A percentile compares a stretch with the other conserved stretches of the same genome.
Conservation (phyloP, 2,329 filamentous ascomycete genomes). For the Purpureocillium takamizusanense region DNA sequence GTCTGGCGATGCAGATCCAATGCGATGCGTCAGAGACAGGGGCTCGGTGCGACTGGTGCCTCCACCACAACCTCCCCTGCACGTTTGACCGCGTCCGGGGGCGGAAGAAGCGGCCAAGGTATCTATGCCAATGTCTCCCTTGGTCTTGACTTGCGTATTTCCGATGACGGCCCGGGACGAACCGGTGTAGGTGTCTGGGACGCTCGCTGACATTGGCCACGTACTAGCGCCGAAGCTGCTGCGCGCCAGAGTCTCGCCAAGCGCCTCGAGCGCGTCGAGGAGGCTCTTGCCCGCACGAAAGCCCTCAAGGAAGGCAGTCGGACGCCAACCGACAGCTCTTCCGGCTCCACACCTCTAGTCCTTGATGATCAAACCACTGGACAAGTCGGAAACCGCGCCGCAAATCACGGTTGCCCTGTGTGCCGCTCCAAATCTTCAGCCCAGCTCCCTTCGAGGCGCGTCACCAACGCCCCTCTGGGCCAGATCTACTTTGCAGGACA, state of each 20-base stretch:
- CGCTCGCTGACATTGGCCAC: no score
- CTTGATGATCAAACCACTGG: no score
- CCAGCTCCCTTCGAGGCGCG: not conserved
- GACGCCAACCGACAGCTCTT: slow-evolving; percentile 3
- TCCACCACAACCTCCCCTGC: slow-evolving; percentile 35
- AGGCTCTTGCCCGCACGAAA: slow-evolving; percentile 17
- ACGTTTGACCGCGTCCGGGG: slow-evolving; percentile 24
- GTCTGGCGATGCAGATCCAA: slow-evolving; percentile 30
- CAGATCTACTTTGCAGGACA: slow-evolving; percentile 38
- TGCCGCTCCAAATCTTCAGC: slow-evolving; percentile 1
- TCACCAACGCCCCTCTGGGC: slow-evolving; percentile 11
- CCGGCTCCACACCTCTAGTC: slow-evolving; percentile 1
- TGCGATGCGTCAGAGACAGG: slow-evolving; percentile 31
- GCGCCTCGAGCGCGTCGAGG: slow-evolving; percentile 29
- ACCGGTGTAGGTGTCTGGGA: no score
- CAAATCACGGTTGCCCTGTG: not conserved
- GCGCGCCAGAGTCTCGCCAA: slow-evolving; percentile 21
- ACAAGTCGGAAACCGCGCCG: not conserved
- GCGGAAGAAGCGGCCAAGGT: slow-evolving; percentile 10
- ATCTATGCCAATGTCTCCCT: slow-evolving; percentile 3
- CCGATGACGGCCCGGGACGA: no score
- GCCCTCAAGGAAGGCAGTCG: slow-evolving; percentile 1
- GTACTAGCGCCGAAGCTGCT: slow-evolving; percentile 2
- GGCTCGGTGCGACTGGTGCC: slow-evolving; percentile 38
- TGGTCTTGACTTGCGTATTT: not conserved